Evolutionary conservation across 441 rosid genomes (phyloP), one percentile per base, ranked within the genome.

Genomic region (Corymbia citriodora): DNA sequence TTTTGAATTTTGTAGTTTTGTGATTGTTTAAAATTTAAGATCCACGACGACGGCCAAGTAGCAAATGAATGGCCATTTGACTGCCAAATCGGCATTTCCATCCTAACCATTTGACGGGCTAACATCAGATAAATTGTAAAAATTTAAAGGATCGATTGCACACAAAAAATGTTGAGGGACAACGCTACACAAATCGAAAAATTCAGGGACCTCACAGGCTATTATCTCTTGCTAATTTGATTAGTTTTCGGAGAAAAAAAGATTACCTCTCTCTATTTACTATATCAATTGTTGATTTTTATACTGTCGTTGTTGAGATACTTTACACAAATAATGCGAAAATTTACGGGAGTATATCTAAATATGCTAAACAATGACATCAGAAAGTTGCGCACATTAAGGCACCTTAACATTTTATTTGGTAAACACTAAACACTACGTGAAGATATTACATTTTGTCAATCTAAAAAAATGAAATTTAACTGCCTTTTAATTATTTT

Each of bases 401-500:
- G 48, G 81, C 48, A 18, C 81, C 45, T 31, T 70, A 33, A 70
- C 45, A 70, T 17, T 70, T 70, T 0, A 4, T 70, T 65, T 33
- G 4, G 48, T 33, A 70, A 68, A 70, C 0, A 0, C 79, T 33
- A 70, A 68, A 70, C 0, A 0, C 79, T 70, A 23, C 79, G 17
- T 16, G 10, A 9, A 70, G 12, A 36, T 33, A 9, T 18, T 36
- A 36, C 33, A 5, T 72, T 1, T 36, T 33, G 14, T 36, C 45
- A 7, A 5, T 72, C 82, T 40, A 33, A 33, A 33, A 40, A 33
- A 10, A 18, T 18, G 19, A 36, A 72, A 3, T 36, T 33, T 72
- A 36, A 33, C 14, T 0, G 27, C 7, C 45, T 18, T 36, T 72
- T 33, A 18, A 33, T 31, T 5, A 1, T 31, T 70, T 68, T 33